Conservation (phyloP, 2,329 filamentous ascomycete genomes). For the Pyrenophora tritici-repentis region DNA sequence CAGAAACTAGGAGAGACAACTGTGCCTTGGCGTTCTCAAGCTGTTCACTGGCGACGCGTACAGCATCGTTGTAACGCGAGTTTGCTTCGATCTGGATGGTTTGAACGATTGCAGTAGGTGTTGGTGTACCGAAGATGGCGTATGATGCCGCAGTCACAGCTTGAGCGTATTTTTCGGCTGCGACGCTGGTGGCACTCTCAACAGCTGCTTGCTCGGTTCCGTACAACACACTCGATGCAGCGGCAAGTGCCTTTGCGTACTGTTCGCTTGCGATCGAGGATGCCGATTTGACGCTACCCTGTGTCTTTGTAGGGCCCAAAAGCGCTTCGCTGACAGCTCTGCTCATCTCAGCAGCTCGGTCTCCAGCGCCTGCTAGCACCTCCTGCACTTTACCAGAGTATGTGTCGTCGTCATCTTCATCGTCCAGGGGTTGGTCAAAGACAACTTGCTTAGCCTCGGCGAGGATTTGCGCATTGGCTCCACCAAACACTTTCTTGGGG, state of each 20-base stretch:
- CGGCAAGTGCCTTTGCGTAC: conserved; percentile 61
- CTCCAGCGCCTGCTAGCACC: conserved; percentile 58
- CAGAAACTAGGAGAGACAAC: conserved; percentile 69
- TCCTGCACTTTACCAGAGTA: conserved; percentile 59
- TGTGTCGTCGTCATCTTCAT: conserved; percentile 52
- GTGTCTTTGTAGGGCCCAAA: conserved; percentile 52
- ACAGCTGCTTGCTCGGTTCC: conserved; percentile 52
- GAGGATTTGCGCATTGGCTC: conserved; percentile 59
- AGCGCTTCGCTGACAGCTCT: conserved; percentile 62
- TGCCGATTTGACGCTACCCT: conserved; percentile 56
- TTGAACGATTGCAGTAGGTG: conserved; percentile 51
- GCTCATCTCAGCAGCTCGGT: conserved; percentile 59
- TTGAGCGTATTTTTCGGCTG: conserved; percentile 59
- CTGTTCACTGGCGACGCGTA: conserved; percentile 68
- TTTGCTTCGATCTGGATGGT: conserved; percentile 56
- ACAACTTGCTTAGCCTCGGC: conserved; percentile 54
- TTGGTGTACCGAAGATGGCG: conserved; percentile 59
- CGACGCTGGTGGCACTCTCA: conserved; percentile 56
- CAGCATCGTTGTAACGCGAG: conserved; percentile 66
- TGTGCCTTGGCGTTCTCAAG: conserved; percentile 69
- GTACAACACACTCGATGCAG: conserved; percentile 62
- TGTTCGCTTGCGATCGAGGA: conserved; percentile 61
- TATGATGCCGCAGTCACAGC: conserved; percentile 65
- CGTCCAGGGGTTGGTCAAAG: conserved; percentile 56
- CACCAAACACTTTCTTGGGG: conserved; percentile 59